Percentiles rank a stretch among this genome's conserved stretches.
Evolutionary conservation across 805 yeast genomes (phyloP).

Genomic region (Ascoidea asiatica): DNA sequence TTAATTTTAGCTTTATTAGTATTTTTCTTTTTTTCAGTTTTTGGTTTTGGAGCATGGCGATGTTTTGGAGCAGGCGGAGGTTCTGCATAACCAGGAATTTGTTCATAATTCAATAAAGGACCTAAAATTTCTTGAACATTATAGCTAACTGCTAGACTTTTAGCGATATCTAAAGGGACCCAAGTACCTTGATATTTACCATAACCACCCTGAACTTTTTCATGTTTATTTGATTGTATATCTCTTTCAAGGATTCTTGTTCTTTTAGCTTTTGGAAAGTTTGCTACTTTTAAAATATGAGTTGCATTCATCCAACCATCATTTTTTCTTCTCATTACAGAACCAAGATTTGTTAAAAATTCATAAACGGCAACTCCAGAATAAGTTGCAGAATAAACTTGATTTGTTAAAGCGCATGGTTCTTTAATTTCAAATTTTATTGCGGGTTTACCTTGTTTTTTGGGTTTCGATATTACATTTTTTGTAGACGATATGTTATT

Average conservation of each 20-base stretch:
- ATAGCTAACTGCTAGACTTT: constrained; percentile 48
- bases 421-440: no score
- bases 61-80: constrained; percentile 56
- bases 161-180: constrained; percentile 77
- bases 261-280: constrained; percentile 87
- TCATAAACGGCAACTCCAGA: constrained; percentile 80
- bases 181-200: constrained; percentile 96
- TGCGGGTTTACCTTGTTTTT: no score
- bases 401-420: constrained; percentile 15
- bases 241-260: constrained; percentile 87
- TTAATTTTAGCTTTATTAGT: constrained; percentile 8
- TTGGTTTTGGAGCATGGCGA: constrained; percentile 27
- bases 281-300: constrained; percentile 85
- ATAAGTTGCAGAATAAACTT: constrained; percentile 64
- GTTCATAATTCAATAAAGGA: constrained; percentile 52
- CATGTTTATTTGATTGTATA: constrained; percentile 82
- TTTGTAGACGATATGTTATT: no score
- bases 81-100: constrained; percentile 33
- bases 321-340: constrained; percentile 63
- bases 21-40: constrained; percentile 22
- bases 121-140: constrained; percentile 47
- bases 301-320: constrained; percentile 92
- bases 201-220: constrained; percentile 93
- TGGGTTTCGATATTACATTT: no score
- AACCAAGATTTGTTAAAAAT: constrained; percentile 48